Percentiles rank a stretch among this genome's conserved stretches.
Evolutionary conservation across 345 rosid species (phyloP).

Genomic region (Aethionema arabicum): DNA sequence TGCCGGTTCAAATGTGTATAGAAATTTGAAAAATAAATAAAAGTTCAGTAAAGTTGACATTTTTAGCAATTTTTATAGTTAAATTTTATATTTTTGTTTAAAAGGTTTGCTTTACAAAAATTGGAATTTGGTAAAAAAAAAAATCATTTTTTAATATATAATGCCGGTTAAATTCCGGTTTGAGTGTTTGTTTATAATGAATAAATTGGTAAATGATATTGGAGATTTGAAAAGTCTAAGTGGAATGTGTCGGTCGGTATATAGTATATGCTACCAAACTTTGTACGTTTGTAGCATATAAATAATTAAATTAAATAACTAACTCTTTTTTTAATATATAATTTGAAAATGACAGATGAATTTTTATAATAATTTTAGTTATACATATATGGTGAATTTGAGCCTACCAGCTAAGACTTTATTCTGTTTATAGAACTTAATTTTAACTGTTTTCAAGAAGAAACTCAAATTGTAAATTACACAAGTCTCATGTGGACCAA

Average conservation of each 20-base stretch:
- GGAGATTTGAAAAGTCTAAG: slow-evolving; percentile 7
- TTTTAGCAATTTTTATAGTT: too few relatives aligned
- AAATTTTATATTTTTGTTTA: too few relatives aligned
- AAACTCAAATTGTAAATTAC: slow-evolving; percentile 19
- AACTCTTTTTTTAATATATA: slow-evolving; percentile 5
- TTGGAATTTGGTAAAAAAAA: background rate
- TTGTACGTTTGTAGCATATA: slow-evolving; percentile 7
- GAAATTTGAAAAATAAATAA: too few relatives aligned
- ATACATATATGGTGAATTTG: slow-evolving; percentile 1
- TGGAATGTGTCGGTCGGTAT: slow-evolving; percentile 30
- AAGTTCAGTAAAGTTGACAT: too few relatives aligned
- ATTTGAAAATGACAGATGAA: slow-evolving; percentile 11
- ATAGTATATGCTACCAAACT: slow-evolving; percentile 27
- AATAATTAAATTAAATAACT: slow-evolving; percentile 15
- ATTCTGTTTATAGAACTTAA: background rate
- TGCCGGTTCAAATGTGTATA: too few relatives aligned
- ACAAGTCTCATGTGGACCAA: slow-evolving; percentile 1
- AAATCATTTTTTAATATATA: too few relatives aligned
- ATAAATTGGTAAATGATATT: too few relatives aligned
- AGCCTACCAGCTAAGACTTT: slow-evolving; percentile 28
- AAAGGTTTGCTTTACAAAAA: too few relatives aligned
- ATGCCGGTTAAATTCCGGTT: slow-evolving; percentile 19
- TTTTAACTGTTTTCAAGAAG: background rate
- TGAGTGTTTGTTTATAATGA: slow-evolving; percentile 3
- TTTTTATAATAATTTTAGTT: background rate